Evolutionary conservation across 768 basidiomycete species (phyloP), one percentile per base, ranked within the genome.

Genomic region (Rhodosporidiobolus sp.): DNA sequence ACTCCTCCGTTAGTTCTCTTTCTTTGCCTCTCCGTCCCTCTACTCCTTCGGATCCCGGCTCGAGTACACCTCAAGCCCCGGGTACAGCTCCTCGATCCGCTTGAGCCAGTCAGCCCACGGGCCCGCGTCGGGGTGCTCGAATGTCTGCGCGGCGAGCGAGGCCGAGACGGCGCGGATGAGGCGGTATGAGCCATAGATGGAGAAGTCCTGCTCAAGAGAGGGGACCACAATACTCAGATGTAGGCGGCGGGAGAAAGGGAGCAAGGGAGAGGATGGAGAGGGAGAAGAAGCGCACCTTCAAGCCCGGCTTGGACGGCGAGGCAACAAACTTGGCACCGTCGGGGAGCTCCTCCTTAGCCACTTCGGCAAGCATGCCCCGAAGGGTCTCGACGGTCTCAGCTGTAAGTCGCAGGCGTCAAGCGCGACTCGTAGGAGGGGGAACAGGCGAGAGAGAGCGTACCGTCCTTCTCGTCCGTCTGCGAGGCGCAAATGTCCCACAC

Each of bases 161-260:
- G 69, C 43, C 3, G 69, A 70, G 26, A 55, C 58, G 19, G 63
- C 54, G 20, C 63, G 57, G 24, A 70, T 24, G 30, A 65, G 59
- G 28, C 59, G 69, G 24, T 49, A 24, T 6, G 19, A 5, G 30
- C 63, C 57, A 10, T 53, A 19, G 16, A 65, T 26, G 34, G 24
- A 10, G 52, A 70, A 70, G 54, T 70, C 69, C 69, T 70, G 58
- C 26, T 2, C 16, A 19, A 43, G 9, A 7, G 16, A 28, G 46
- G 0, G 32, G 2, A 35, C 26, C 17, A 9, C 11, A 14, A 28
- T 43, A 28, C 3, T 3, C 19, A 4, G 24, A 4, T 49, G 1
- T 4, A 14, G 11, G 26, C n/a, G 9, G 16, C 32, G 52, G 12
- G 38, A 26, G 28, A 16, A 48, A 12, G 17, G 57, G 46, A 26